These are phyloP conservation scores for Hippophae tibetana DNA, from an alignment of 306 rosid genomes.

Conservation along the genomic window DNA sequence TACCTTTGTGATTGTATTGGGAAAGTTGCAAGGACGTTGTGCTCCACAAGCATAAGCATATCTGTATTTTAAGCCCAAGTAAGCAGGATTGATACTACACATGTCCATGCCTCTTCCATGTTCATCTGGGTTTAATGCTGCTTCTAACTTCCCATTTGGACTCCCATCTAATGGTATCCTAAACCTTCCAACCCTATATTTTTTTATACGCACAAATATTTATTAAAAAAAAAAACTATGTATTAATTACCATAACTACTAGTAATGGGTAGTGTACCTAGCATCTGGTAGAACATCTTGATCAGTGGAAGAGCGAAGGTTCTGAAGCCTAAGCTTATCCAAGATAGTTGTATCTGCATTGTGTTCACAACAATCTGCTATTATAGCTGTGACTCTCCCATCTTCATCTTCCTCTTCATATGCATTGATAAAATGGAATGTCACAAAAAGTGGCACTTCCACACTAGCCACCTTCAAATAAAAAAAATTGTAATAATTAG, in stretches of 20 bases:
- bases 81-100: conserved; percentile 83
- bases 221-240: neutral
- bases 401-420: conserved; percentile 76
- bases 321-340: conserved; percentile 55
- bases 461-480: conserved; percentile 64
- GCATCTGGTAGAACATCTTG: conserved; percentile 84
- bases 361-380: conserved; percentile 85
- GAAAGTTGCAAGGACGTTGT: conserved; percentile 88
- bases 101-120: conserved; percentile 93
- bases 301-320: conserved; percentile 46
- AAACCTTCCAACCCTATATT: conserved; percentile 71
- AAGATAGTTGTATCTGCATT: conserved; percentile 53
- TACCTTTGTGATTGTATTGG: conserved; percentile 91
- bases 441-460: conserved; percentile 72
- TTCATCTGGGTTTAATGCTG: conserved; percentile 81
- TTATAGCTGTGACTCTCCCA: conserved; percentile 57
- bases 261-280: conserved; percentile 24
- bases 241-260: neutral
- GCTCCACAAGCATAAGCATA: conserved; percentile 97
- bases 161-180: conserved; percentile 77
- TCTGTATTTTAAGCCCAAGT: conserved; percentile 66
- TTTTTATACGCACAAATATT: no score
- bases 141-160: conserved; percentile 52
- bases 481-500: no score
- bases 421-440: conserved; percentile 91